Percentiles rank a stretch among this genome's conserved stretches.
These are phyloP conservation scores for Dioszegia hungarica DNA, from an alignment of 768 basidiomycete species.

Conservation along the genomic window DNA sequence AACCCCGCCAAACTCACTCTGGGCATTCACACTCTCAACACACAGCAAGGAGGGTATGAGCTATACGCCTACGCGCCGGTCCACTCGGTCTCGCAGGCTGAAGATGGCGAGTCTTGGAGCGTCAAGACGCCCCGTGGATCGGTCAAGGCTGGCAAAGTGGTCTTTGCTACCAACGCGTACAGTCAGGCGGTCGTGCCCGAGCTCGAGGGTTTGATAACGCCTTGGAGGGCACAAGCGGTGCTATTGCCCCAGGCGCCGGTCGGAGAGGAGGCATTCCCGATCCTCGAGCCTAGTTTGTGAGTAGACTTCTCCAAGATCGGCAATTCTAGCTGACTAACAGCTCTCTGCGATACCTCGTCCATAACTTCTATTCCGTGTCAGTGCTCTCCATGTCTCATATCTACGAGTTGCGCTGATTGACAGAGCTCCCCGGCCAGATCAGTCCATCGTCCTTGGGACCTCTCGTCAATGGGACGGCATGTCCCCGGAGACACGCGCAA, in stretches of 20 bases:
- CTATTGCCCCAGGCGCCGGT: constrained; percentile 27
- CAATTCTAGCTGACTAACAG: not conserved
- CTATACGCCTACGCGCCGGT: constrained; percentile 22
- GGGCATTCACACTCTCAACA: constrained; percentile 18
- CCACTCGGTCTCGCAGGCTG: constrained; percentile 38
- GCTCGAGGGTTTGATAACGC: constrained; percentile 48
- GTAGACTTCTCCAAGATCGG: not conserved
- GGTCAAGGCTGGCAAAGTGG: constrained; percentile 59
- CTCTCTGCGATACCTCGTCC: constrained; percentile 25
- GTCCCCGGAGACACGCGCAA: constrained; percentile 6
- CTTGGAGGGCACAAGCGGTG: constrained; percentile 31
- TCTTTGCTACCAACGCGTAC: constrained; percentile 86
- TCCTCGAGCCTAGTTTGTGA: constrained; percentile 24
- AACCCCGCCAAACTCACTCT: constrained; percentile 31
- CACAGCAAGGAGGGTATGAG: constrained; percentile 18
- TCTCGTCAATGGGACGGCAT: constrained; percentile 32
- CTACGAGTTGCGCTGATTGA: not conserved
- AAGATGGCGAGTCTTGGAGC: constrained; percentile 52
- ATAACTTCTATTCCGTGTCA: constrained; percentile 37
- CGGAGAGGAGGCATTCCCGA: constrained; percentile 24
- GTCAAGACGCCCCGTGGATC: constrained; percentile 65
- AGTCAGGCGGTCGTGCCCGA: constrained; percentile 70
- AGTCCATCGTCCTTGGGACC: constrained; percentile 28
- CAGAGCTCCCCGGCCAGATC: constrained; percentile 26
- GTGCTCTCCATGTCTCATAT: not conserved